Base-by-base conservation (phyloP, 2,329 filamentous ascomycete species). In the Aspergillus niger region DNA sequence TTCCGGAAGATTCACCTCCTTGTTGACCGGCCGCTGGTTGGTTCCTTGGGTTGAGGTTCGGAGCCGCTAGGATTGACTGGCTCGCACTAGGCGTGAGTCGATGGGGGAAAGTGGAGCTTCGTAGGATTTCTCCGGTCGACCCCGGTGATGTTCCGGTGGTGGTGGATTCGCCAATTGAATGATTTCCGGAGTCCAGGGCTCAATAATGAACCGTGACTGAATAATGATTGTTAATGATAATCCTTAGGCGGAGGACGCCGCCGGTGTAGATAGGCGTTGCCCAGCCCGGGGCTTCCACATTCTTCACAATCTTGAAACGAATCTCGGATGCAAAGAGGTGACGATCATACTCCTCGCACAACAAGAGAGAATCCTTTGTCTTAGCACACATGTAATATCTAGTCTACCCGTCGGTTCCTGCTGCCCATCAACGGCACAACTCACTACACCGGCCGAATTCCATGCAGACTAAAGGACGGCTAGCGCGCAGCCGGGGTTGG, bases 1-100 rank as follows among this genome's bases (percentile, higher is more conserved):
- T 55, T 55, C 53, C 53, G 53, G 53, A 55, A 55, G 53, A 47
- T 55, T 47, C 53, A 55, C 53, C 39, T 50, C 28, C 24, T 30
- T 50, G 22, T 44, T n/a, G 41, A 55, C 26, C 22, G 53, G 53
- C 17, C 15, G 28, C 26, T 15, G 26, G 47, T 17, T 50, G 47
- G 47, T 50, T 50, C 24, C 24, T 28, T 49, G 44, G 39, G 44
- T 26, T 15, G 44, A 43, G 52, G 52, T 28, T 44, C 24, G 52
- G 22, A 43, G 38, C 22, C 24, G 52, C 52, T 43, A 43, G 39
- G n/a, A 43, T 20, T 43, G 39, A 36, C 32, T 36, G 39, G 39
- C 15, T 20, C 17, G n/a, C 7, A 43, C 39, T 49, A 24, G 44
- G 24, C 22, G 44, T 20, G 44, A 30, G 26, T 24, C n/a, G 24